Percentiles rank a stretch among this genome's conserved stretches.
phyloP scores from a whole-genome alignment of 352 stramenopile species.

The Globisporangium nodosum region DNA sequence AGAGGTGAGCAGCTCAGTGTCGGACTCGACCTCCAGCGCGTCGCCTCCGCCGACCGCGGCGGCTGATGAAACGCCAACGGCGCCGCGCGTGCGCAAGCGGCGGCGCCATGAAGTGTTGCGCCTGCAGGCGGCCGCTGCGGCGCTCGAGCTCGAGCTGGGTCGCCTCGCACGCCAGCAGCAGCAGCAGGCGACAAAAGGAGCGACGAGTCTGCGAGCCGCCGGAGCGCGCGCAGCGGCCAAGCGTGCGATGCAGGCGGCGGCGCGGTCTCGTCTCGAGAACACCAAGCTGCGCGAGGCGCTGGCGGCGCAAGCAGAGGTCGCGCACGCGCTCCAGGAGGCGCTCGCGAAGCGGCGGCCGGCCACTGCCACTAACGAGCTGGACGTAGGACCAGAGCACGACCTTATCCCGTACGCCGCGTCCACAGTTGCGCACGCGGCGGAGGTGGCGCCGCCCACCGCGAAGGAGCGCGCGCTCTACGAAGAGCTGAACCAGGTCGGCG shows the following conservation, averaged over 20 bases:
- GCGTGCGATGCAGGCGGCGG: slow-evolving; percentile 26
- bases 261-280: slow-evolving; percentile 38
- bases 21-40: not conserved
- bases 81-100: slow-evolving; percentile 1
- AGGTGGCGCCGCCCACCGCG: not conserved
- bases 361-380: slow-evolving; percentile 6
- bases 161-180: not conserved
- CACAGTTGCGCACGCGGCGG: not conserved
- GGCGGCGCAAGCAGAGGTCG: slow-evolving; percentile 31
- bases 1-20: not conserved
- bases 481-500: slow-evolving; percentile 15
- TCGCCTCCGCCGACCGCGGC: not conserved
- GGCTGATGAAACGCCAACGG: not conserved
- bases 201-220: not conserved
- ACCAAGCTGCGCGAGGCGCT: slow-evolving; percentile 34
- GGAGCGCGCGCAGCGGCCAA: slow-evolving; percentile 16
- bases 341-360: slow-evolving; percentile 21
- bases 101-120: slow-evolving; percentile 1
- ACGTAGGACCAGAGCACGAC: slow-evolving; percentile 8
- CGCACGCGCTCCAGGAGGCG: slow-evolving; percentile 30
- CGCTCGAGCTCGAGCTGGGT: not conserved
- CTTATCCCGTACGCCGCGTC: not conserved
- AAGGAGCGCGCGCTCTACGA: slow-evolving; percentile 22
- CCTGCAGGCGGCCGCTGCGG: not conserved
- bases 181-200: slow-evolving; percentile 21